Base-by-base conservation (phyloP, 805 yeast genomes). In the Wickerhamia fluorescens region DNA sequence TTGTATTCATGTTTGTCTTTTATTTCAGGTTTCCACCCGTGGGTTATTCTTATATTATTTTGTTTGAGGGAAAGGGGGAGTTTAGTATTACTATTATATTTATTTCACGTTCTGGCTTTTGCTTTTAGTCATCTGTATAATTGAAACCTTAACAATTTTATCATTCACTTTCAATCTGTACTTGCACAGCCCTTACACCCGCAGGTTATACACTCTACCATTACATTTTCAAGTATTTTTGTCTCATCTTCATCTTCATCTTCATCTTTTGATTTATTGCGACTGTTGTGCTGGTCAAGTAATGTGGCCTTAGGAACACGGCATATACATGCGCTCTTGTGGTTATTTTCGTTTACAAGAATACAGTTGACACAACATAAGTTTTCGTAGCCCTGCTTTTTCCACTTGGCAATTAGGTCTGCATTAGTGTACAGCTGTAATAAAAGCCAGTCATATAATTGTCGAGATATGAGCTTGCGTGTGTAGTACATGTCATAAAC, bases 161-260 rank as follows among this genome's bases (percentile, higher is more conserved):
- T n/a, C n/a, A n/a, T n/a, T n/a, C n/a, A n/a, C n/a, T n/a, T 25
- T 53, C 47, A 83, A 47, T 82, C 92, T 12, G 75, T 67, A 45
- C 87, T 79, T 2, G 89, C 73, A 49, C 95, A 85, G 5, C 95
- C 95, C 36, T 68, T 60, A 44, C 95, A 85, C 0, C 95, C 95
- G 61, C 95, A 85, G 17, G 78, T 81, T 5, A 79, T 66, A 51
- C 94, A 85, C 40, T 77, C 70, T 9, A 70, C 47, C 5, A 34
- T 36, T 24, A 37, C 44, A 13, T 37, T 29, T 7, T 31, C 35
- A 18, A 8, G 20, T 18, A 7, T 10, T 10, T 18, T 10, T 7
- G 20, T 10, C 20, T 18, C 20, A 10, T 37, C 47, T 3, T 45
- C 53, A 4, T 54, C 53, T 20, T 36, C 33, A 28, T 45, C 34